Evolutionary conservation across 148 eudicot species (phyloP).

Genomic region (Agrostemma githago): DNA sequence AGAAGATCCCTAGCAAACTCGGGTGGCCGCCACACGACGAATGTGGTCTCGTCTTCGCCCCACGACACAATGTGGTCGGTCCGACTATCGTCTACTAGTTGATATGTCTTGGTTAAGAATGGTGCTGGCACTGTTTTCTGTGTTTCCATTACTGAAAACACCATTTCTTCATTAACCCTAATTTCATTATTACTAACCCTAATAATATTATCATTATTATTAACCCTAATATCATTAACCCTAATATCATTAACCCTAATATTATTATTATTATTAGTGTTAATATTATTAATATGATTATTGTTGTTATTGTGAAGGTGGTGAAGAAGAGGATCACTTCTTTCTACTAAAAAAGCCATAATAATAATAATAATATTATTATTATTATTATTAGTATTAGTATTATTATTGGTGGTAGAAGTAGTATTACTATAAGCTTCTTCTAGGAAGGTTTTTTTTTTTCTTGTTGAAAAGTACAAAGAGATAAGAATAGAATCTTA

Average conservation of each 20-base stretch:
- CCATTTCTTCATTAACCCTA: constrained; percentile 23
- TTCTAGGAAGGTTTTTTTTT: constrained; percentile 7
- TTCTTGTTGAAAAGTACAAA: neutral
- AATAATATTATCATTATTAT: neutral
- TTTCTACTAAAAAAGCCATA: constrained; percentile 33
- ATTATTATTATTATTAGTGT: constrained; percentile 5
- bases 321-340: constrained; percentile 26
- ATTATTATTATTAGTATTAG: neutral
- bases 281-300: neutral
- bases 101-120: constrained; percentile 53
- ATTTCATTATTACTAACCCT: neutral
- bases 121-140: constrained; percentile 48
- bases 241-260: constrained; percentile 4
- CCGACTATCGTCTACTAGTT: constrained; percentile 45
- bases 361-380: neutral
- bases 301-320: constrained; percentile 18
- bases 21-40: constrained; percentile 61
- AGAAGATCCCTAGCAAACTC: constrained; percentile 61
- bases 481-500: constrained; percentile 23
- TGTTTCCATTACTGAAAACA: constrained; percentile 32
- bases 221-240: constrained; percentile 8
- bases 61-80: constrained; percentile 58
- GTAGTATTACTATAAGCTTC: neutral
- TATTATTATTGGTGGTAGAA: neutral
- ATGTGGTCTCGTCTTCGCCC: constrained; percentile 49